phyloP scores from a whole-genome alignment of 805 yeast species.

The Lachancea nothofagi region DNA sequence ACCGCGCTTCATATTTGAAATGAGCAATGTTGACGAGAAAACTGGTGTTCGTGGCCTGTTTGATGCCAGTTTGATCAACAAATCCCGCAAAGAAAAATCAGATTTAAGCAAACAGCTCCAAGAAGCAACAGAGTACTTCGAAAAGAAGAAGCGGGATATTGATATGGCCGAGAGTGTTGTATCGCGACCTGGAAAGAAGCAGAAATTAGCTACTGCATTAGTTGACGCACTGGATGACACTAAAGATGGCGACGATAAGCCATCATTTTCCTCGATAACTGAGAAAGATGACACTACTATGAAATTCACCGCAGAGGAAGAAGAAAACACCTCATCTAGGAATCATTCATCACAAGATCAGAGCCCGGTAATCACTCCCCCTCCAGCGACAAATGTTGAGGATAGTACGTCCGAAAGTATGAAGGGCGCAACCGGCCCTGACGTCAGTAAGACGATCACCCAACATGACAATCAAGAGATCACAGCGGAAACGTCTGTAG shows the following conservation, averaged over 20 bases:
- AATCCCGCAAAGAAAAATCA: slow-evolving; percentile 9
- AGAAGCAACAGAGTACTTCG: slow-evolving; percentile 11
- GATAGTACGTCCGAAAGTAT: too few relatives aligned
- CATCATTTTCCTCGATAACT: too few relatives aligned
- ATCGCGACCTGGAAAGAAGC: slow-evolving; percentile 10
- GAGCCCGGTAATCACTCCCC: too few relatives aligned
- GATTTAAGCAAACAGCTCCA: slow-evolving; percentile 3
- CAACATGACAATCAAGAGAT: too few relatives aligned
- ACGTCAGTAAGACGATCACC: too few relatives aligned
- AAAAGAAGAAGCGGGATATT: slow-evolving; percentile 15
- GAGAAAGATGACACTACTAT: too few relatives aligned
- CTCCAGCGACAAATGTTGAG: too few relatives aligned
- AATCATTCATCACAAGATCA: too few relatives aligned
- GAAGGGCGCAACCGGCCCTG: too few relatives aligned
- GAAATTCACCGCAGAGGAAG: background rate
- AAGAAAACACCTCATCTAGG: too few relatives aligned
- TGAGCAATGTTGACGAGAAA: slow-evolving; percentile 33
- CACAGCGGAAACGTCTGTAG: too few relatives aligned
- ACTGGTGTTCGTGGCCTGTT: slow-evolving; percentile 39
- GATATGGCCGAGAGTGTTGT: slow-evolving; percentile 14
- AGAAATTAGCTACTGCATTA: background rate
- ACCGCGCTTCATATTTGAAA: slow-evolving; percentile 33
- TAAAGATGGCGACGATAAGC: background rate
- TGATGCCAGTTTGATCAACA: slow-evolving; percentile 21
- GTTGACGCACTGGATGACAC: slow-evolving; percentile 7